These are phyloP conservation scores for Ophiocordyceps camponoti-saundersi DNA, from an alignment of 2,329 filamentous ascomycete genomes.

Conservation along the genomic window DNA sequence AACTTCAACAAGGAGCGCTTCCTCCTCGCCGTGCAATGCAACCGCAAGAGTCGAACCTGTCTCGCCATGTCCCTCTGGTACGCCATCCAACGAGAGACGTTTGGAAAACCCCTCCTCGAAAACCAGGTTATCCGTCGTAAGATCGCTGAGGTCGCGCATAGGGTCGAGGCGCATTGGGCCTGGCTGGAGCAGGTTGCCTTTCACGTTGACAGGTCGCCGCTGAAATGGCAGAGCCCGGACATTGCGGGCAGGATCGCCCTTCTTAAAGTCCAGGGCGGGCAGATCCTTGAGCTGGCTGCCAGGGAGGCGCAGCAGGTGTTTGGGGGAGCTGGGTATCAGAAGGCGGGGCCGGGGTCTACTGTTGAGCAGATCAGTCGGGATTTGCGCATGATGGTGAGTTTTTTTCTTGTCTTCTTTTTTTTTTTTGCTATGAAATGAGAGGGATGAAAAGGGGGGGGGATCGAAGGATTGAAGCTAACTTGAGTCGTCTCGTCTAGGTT, in stretches of 20 bases:
- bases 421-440: background rate
- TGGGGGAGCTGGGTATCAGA: conserved; percentile 34
- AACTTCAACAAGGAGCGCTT: conserved; percentile 84
- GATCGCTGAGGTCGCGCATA: conserved; percentile 38
- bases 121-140: conserved; percentile 44
- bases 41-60: conserved; percentile 39
- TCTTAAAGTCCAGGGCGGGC: conserved; percentile 30
- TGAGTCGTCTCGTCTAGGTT: conserved; percentile 15
- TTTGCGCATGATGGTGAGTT: conserved; percentile 16
- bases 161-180: conserved; percentile 43
- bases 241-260: conserved; percentile 14
- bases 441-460: too few relatives aligned
- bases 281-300: conserved; percentile 29
- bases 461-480: background rate
- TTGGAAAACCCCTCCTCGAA: conserved; percentile 38
- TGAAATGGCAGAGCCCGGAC: conserved; percentile 14
- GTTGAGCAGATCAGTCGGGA: conserved; percentile 37
- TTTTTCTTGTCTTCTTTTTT: background rate
- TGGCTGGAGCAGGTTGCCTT: conserved; percentile 45
- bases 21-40: conserved; percentile 36
- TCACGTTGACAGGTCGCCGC: conserved; percentile 21
- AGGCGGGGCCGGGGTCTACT: conserved; percentile 25
- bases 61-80: conserved; percentile 33
- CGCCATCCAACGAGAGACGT: conserved; percentile 35
- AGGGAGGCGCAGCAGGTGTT: conserved; percentile 37